Evolutionary conservation across 2,329 filamentous ascomycete species (phyloP).

Genomic region (Ilyonectria robusta): DNA sequence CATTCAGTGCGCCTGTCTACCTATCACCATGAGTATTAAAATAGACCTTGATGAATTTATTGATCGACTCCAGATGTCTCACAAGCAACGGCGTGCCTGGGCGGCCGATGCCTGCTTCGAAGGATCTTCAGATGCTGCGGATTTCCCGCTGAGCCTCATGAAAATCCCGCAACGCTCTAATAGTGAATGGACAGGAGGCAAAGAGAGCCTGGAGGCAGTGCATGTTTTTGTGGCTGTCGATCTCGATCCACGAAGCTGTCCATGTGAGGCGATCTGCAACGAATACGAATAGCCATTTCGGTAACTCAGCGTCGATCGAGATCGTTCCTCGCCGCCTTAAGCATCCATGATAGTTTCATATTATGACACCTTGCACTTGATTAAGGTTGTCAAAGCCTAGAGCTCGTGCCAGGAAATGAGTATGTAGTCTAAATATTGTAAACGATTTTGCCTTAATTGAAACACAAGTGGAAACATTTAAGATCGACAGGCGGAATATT

Average conservation of each 20-base stretch:
- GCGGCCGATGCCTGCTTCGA: conserved; percentile 1
- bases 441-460: neutral
- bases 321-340: neutral
- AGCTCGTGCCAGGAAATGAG: neutral
- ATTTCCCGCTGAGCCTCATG: neutral
- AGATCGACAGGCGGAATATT: neutral
- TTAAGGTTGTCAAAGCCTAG: neutral
- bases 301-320: neutral
- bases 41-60: neutral
- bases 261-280: neutral
- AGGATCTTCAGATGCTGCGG: neutral
- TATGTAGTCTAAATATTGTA: neutral
- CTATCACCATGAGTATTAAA: neutral
- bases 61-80: neutral
- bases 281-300: neutral
- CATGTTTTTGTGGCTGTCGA: neutral
- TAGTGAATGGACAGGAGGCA: neutral
- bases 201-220: neutral
- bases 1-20: neutral
- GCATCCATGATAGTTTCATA: neutral
- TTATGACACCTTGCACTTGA: neutral
- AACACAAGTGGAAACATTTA: neutral
- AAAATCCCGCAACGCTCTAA: neutral
- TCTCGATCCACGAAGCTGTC: neutral
- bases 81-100: neutral